phyloP scores from a whole-genome alignment of 1,284 basidiomycete genomes.

The Ganoderma meredithae region DNA sequence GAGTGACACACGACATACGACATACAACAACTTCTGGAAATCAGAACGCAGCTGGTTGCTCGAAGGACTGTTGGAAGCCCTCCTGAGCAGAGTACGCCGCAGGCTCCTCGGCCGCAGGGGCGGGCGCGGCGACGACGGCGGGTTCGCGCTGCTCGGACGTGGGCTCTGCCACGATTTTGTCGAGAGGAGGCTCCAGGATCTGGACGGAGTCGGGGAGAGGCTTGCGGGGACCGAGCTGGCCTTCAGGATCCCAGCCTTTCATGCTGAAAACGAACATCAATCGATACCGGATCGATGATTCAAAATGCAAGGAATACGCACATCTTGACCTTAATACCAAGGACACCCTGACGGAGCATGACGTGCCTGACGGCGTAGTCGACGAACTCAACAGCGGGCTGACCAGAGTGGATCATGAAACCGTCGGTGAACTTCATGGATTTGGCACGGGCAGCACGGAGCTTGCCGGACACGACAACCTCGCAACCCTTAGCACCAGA shows the following conservation, averaged over 20 bases:
- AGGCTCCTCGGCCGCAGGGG: conserved; percentile 60
- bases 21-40: conserved; percentile 27
- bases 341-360: conserved; percentile 97
- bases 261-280: conserved; percentile 64
- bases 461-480: conserved; percentile 99
- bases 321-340: conserved; percentile 99
- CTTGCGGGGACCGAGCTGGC: conserved; percentile 88
- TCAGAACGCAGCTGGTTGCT: conserved; percentile 45
- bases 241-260: conserved; percentile 96
- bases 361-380: conserved; percentile 99
- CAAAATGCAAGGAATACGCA: conserved; percentile 48
- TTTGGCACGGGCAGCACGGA: conserved; percentile 99
- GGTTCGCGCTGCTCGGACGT: conserved; percentile 83
- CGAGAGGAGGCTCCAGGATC: conserved; percentile 85
- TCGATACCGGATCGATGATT: not conserved
- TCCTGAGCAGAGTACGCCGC: conserved; percentile 48
- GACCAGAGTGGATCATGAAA: conserved; percentile 99
- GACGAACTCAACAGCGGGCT: conserved; percentile 96
- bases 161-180: conserved; percentile 83
- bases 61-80: conserved; percentile 44
- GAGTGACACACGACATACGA: conserved; percentile 22
- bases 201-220: conserved; percentile 96
- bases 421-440: conserved; percentile 99
- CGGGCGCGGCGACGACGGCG: conserved; percentile 55
- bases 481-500: conserved; percentile 99